Percentiles rank a stretch among this genome's conserved stretches.
Conservation (phyloP, 1,284 basidiomycete genomes). For the Pseudozyma pruni region DNA sequence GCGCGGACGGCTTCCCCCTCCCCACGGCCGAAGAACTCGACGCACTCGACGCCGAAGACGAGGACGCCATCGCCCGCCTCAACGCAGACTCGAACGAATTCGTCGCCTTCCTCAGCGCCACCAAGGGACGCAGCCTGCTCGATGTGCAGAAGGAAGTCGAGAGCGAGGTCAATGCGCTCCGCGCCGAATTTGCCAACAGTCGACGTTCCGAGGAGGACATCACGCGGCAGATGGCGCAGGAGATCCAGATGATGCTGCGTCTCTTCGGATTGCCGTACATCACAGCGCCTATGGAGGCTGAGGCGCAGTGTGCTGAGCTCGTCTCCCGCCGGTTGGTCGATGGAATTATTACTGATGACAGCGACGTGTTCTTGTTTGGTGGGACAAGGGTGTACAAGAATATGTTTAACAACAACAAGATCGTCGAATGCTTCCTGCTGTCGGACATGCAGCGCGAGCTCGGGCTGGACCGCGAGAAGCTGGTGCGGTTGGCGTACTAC, state of each 20-base stretch:
- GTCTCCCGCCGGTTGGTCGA: conserved; percentile 87
- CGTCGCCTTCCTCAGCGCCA: conserved; percentile 86
- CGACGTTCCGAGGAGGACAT: conserved; percentile 95
- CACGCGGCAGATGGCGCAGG: conserved; percentile 90
- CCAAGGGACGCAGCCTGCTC: conserved; percentile 72
- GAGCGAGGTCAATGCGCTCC: conserved; percentile 84
- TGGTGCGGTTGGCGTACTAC: conserved; percentile 89
- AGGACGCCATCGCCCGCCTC: conserved; percentile 52
- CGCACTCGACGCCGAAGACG: conserved; percentile 77
- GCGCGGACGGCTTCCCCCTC: conserved; percentile 74
- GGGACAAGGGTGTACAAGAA: conserved; percentile 94
- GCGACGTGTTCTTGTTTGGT: conserved; percentile 97
- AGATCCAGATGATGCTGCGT: conserved; percentile 86
- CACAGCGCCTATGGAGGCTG: conserved; percentile 97
- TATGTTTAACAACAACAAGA: conserved; percentile 99
- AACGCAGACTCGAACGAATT: conserved; percentile 76
- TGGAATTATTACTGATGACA: conserved; percentile 98
- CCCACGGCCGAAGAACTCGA: conserved; percentile 79
- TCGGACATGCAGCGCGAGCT: conserved; percentile 88
- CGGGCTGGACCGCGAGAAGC: conserved; percentile 83
- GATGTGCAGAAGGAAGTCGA: conserved; percentile 87
- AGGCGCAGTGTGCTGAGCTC: conserved; percentile 96
- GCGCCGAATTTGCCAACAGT: conserved; percentile 84
- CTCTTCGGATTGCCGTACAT: conserved; percentile 98
- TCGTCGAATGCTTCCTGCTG: conserved; percentile 91